These are phyloP conservation scores for Clavispora santaluciae DNA, from an alignment of 805 yeast genomes.

Conservation along the genomic window DNA sequence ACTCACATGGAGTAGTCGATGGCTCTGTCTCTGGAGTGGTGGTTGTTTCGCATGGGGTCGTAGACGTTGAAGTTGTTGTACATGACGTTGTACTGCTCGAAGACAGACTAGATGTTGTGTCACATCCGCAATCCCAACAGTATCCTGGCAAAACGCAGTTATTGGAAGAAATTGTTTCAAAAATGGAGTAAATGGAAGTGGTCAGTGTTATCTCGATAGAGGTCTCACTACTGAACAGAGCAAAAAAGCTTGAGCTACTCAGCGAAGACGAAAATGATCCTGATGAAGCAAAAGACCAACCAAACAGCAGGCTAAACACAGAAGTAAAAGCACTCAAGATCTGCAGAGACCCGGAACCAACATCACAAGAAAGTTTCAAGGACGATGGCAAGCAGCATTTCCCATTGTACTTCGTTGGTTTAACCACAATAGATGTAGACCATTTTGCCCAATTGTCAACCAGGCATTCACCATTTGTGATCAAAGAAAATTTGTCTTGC, in stretches of 20 bases:
- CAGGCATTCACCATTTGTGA: background rate
- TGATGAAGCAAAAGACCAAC: background rate
- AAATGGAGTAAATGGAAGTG: background rate
- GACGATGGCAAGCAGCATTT: slow-evolving; percentile 1
- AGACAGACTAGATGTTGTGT: background rate
- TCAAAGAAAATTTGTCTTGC: background rate
- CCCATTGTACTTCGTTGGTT: background rate
- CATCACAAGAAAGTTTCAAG: background rate
- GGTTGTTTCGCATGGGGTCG: background rate
- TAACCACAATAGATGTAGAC: background rate
- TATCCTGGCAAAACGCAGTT: background rate
- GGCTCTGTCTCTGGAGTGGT: background rate
- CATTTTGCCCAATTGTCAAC: slow-evolving; percentile 2
- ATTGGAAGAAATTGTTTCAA: background rate
- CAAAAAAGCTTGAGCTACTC: background rate
- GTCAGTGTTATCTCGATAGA: background rate
- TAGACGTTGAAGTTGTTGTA: background rate
- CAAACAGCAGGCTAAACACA: background rate
- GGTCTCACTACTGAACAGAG: background rate
- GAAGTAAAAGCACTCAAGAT: background rate
- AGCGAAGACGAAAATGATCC: background rate
- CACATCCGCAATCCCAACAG: slow-evolving; percentile 1
- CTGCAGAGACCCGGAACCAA: background rate
- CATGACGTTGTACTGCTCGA: background rate
- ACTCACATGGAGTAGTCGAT: background rate